These are phyloP conservation scores for Phytophthora agathidicida DNA, from an alignment of 352 stramenopile species.

Conservation along the genomic window DNA sequence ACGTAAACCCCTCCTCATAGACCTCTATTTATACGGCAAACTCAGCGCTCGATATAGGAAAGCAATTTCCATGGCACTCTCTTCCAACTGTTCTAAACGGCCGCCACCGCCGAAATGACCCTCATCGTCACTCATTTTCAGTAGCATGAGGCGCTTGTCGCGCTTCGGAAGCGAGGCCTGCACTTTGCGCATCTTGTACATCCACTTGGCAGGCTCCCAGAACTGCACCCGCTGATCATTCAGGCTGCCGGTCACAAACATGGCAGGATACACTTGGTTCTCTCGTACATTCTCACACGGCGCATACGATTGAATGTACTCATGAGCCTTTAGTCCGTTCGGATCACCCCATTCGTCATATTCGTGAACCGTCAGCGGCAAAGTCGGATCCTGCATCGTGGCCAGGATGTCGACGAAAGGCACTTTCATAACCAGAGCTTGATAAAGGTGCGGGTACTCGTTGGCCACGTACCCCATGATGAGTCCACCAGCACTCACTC, in stretches of 20 bases:
- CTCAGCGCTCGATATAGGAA: constrained; percentile 79
- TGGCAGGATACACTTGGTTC: constrained; percentile 64
- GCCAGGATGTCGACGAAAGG: constrained; percentile 90
- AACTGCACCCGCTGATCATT: constrained; percentile 87
- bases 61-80: constrained; percentile 82
- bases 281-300: constrained; percentile 73
- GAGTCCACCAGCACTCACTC: constrained; percentile 85
- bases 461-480: constrained; percentile 91
- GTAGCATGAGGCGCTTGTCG: constrained; percentile 46
- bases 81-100: constrained; percentile 77
- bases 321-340: constrained; percentile 32
- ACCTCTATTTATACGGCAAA: constrained; percentile 52
- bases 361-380: constrained; percentile 92
- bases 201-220: constrained; percentile 89
- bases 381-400: constrained; percentile 86
- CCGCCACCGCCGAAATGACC: constrained; percentile 84
- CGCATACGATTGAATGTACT: constrained; percentile 87
- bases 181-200: constrained; percentile 72
- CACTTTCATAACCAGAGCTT: constrained; percentile 85
- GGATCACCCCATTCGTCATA: constrained; percentile 93
- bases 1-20: neutral
- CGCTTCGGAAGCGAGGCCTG: constrained; percentile 38
- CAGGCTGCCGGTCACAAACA: constrained; percentile 85
- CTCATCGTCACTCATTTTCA: constrained; percentile 83
- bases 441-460: constrained; percentile 71